A percentile compares a stretch with the other conserved stretches of the same genome.
Evolutionary conservation across 768 basidiomycete genomes (phyloP).

Genomic region (Boletales sp.): DNA sequence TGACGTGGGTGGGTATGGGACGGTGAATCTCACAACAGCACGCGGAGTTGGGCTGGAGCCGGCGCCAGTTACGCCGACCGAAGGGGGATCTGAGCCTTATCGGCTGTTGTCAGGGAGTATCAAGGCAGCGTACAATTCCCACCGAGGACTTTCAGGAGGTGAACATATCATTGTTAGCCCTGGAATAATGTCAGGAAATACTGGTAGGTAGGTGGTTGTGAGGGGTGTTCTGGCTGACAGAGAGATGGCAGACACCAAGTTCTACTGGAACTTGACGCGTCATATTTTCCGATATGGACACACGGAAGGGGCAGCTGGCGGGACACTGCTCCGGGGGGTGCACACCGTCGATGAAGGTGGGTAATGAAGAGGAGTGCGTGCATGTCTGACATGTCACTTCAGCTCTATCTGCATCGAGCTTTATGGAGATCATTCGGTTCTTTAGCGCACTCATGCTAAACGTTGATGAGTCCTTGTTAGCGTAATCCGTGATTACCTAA

Average conservation of each 20-base stretch:
- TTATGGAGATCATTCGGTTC: conserved; percentile 66
- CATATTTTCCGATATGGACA: conserved; percentile 71
- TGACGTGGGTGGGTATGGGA: conserved; percentile 28
- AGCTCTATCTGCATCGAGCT: conserved; percentile 45
- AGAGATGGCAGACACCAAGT: conserved; percentile 36
- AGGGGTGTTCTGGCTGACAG: not conserved
- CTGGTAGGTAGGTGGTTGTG: conserved; percentile 22
- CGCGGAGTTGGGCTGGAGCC: conserved; percentile 53
- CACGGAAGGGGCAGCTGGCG: conserved; percentile 28
- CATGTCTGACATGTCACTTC: not conserved
- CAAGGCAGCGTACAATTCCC: conserved; percentile 55
- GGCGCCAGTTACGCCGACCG: conserved; percentile 57
- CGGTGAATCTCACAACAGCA: conserved; percentile 47
- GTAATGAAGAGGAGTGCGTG: conserved; percentile 9
- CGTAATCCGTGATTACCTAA: not conserved
- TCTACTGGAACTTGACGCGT: conserved; percentile 40
- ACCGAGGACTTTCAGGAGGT: conserved; percentile 36
- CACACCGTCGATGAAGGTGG: conserved; percentile 75
- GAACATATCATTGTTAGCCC: conserved; percentile 41
- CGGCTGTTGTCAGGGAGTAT: conserved; percentile 60
- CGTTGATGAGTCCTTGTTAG: conserved; percentile 47
- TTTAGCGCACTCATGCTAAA: conserved; percentile 65
- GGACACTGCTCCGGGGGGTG: conserved; percentile 37
- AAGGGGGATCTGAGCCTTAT: conserved; percentile 35
- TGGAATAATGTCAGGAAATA: conserved; percentile 59